These are phyloP conservation scores for Ambrosia hybrid DNA, from an alignment of 140 eudicot genomes.

Conservation along the genomic window DNA sequence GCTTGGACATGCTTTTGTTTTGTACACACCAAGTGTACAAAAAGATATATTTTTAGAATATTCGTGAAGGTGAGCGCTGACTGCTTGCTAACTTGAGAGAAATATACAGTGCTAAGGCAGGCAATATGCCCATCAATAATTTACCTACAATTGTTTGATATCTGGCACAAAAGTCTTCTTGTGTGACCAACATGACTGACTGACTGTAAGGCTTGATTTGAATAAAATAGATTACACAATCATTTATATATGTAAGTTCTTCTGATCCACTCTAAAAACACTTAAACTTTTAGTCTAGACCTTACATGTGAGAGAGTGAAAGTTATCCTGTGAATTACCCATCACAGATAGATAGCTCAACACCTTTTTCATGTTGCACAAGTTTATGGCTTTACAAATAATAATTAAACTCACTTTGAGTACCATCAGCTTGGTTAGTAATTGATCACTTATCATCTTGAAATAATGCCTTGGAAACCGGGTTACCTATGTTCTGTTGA, in stretches of 20 bases:
- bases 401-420: neutral
- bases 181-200: no score
- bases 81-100: no score
- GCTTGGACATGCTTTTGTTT: no score
- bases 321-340: conserved; percentile 4
- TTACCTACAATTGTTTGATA: no score
- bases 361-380: neutral
- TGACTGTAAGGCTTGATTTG: no score
- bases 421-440: neutral
- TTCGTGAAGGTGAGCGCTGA: no score
- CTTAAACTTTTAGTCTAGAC: conserved; percentile 1
- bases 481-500: conserved; percentile 15
- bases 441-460: neutral
- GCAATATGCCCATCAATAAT: no score
- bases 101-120: no score
- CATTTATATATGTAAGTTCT: neutral
- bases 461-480: conserved; percentile 31
- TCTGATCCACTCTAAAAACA: neutral
- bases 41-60: no score
- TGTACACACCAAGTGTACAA: no score
- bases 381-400: neutral
- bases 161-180: no score
- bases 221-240: no score
- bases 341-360: neutral
- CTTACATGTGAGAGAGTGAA: neutral